Evolutionary conservation across 306 rosid species (phyloP).

Genomic region (Prinsepia uniflora): DNA sequence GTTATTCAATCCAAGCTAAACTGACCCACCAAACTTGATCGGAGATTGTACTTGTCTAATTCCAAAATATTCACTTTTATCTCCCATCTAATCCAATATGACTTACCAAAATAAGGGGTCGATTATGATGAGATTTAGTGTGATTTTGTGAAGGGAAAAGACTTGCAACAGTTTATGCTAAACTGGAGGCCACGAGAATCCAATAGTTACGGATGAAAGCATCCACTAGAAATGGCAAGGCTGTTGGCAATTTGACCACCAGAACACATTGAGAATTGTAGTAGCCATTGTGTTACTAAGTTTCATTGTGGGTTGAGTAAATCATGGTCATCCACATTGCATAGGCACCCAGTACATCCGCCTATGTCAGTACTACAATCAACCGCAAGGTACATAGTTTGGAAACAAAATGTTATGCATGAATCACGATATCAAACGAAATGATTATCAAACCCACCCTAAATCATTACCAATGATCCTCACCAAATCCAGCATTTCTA

Average conservation of each 20-base stretch:
- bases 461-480: too few relatives aligned
- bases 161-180: neutral
- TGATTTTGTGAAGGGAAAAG: neutral
- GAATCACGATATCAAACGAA: too few relatives aligned
- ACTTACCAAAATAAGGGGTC: too few relatives aligned
- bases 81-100: too few relatives aligned
- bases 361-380: slow-evolving; percentile 6
- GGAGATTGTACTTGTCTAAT: too few relatives aligned
- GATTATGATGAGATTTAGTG: too few relatives aligned
- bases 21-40: too few relatives aligned
- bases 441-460: too few relatives aligned
- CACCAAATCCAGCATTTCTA: too few relatives aligned
- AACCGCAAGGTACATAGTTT: neutral
- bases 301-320: slow-evolving; percentile 11
- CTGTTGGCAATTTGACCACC: neutral
- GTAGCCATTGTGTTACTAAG: neutral
- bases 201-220: neutral
- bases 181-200: neutral
- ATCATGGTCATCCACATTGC: slow-evolving; percentile 6
- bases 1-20: too few relatives aligned
- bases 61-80: too few relatives aligned
- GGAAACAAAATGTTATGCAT: neutral
- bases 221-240: neutral
- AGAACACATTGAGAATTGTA: neutral
- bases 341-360: neutral